phyloP scores from a whole-genome alignment of 352 stramenopile species.

The Globisporangium orthogonon region DNA sequence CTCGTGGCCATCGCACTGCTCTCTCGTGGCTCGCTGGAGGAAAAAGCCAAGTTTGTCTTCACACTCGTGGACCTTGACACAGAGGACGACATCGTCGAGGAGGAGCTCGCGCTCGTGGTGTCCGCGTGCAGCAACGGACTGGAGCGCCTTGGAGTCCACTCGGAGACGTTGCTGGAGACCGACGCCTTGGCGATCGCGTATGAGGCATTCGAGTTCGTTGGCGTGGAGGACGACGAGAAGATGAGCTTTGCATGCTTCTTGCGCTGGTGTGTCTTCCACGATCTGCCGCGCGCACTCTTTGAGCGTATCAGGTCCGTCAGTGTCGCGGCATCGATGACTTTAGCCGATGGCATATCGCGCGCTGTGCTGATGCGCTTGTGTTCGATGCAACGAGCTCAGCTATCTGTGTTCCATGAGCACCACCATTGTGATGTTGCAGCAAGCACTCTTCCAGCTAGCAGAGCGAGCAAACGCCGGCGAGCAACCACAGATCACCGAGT shows the following conservation, averaged over 20 bases:
- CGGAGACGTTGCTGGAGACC: conserved; percentile 21
- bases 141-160: conserved; percentile 22
- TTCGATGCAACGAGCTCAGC: conserved; percentile 9
- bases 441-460: conserved; percentile 16
- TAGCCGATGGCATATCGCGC: neutral
- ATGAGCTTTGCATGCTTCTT: conserved; percentile 63
- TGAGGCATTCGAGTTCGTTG: conserved; percentile 63
- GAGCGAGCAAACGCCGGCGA: neutral
- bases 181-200: conserved; percentile 54
- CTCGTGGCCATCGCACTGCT: conserved; percentile 36
- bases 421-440: conserved; percentile 25
- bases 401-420: conserved; percentile 40
- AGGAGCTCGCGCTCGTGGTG: conserved; percentile 63
- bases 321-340: neutral
- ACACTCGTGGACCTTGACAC: conserved; percentile 62
- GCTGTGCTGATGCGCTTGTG: neutral
- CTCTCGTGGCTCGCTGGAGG: conserved; percentile 37
- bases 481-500: neutral
- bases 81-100: conserved; percentile 70
- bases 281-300: conserved; percentile 45
- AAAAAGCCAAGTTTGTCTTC: conserved; percentile 58
- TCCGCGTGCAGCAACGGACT: conserved; percentile 42
- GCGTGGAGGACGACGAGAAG: conserved; percentile 52
- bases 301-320: conserved; percentile 32
- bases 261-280: conserved; percentile 63